Base-by-base conservation (phyloP, 1,139 yeast species). In the Magnusiomyces ingens region DNA sequence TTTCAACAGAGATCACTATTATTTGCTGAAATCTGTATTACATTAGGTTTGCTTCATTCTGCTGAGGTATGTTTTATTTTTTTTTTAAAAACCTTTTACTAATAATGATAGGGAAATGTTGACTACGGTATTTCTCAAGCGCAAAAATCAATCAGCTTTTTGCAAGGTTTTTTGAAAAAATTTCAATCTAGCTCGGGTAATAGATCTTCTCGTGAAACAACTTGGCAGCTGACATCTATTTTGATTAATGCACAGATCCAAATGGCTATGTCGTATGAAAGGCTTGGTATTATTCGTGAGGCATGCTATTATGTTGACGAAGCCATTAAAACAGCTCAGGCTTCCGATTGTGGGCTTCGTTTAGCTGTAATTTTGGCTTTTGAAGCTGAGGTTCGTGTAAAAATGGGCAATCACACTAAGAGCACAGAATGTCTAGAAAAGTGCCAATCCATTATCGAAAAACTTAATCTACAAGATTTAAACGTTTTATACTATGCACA, bases 301-400 rank as follows among this genome's bases (percentile, higher is more conserved):
- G 60, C 67, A 1, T 49, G 50, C 26, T 60, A 60, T 47, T 62
- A 62, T 49, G 54, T 61, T 19, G 57, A 57, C 10, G 66, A 63
- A 48, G 66, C 64, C 1, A 50, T 58, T 2, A 58, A 58, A 47
- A 48, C 62, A 17, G 60, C 65, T 1, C 53, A 53, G 32, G 50
- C 58, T 8, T 48, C 57, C 8, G 56, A 52, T 17, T 56, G 62
- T 51, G 47, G 50, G 10, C 45, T 59, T n/a, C 51, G 63, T 11
- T 46, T 56, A 19, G 59, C 61, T 11, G 52, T 56, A 2, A 53
- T 62, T 22, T 44, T 62, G 29, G 54, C 66, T 3, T 58, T 60
- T 42, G 58, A 63, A 43, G 62, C 64, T 3, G 60, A 59, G 48
- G 52, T 62, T 13, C 49, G 55, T 13, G 62, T 62, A 4, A 49